Evolutionary conservation across 2,329 filamentous ascomycete species (phyloP).

Genomic region (Kalaharituber pfeilii): DNA sequence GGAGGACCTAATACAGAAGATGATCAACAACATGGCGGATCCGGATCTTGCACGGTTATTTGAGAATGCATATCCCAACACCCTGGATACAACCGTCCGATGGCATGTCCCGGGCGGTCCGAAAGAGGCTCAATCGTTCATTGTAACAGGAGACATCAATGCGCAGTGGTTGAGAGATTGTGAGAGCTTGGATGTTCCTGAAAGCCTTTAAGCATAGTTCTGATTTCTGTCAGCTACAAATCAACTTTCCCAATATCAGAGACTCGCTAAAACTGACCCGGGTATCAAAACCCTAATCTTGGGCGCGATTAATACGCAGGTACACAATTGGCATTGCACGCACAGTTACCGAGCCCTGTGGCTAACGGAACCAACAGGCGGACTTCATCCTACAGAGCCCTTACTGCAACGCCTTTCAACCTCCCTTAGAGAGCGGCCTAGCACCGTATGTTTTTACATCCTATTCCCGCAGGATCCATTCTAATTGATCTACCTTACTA

Average conservation of each 20-base stretch:
- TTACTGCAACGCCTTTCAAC: conserved; percentile 97
- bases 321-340: conserved; percentile 2
- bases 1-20: conserved; percentile 68
- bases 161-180: conserved; percentile 86
- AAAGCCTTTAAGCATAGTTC: no score
- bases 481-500: conserved; percentile 6
- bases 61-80: conserved; percentile 87
- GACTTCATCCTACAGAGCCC: conserved; percentile 89
- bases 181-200: no score
- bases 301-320: conserved; percentile 86
- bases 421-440: conserved; percentile 66
- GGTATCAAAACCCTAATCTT: conserved; percentile 63
- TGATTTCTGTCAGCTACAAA: conserved; percentile 41
- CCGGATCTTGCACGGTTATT: conserved; percentile 82
- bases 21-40: conserved; percentile 64
- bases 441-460: conserved; percentile 29
- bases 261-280: conserved; percentile 62
- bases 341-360: no score
- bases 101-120: conserved; percentile 47
- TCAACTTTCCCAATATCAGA: conserved; percentile 78
- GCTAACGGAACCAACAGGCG: no score
- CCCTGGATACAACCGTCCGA: conserved; percentile 72
- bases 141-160: conserved; percentile 85
- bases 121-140: conserved; percentile 60
- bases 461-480: background rate